phyloP scores from a whole-genome alignment of 345 rosid genomes.

The Acer saccharum region DNA sequence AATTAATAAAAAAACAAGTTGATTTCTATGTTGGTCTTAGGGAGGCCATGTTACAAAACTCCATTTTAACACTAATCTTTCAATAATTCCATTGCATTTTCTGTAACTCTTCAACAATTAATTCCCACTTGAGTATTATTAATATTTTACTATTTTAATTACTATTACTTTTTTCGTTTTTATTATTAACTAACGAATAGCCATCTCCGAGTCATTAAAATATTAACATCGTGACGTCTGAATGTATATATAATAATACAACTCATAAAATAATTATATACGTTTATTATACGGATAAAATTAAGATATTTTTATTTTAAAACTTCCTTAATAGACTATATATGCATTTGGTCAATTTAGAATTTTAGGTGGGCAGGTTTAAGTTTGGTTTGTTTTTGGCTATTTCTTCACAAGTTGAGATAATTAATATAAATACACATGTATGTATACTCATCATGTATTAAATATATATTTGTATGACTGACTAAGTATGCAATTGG shows the following conservation, averaged over 20 bases:
- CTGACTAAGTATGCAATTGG: conserved; percentile 23
- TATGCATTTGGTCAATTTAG: conserved; percentile 7
- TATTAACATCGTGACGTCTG: no score
- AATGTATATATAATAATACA: no score
- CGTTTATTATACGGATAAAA: not conserved
- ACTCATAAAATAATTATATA: no score
- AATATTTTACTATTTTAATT: not conserved
- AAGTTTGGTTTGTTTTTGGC: not conserved
- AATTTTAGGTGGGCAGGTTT: not conserved
- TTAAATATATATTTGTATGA: not conserved
- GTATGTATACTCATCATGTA: not conserved
- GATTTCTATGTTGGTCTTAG: conserved; percentile 2
- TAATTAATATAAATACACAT: not conserved
- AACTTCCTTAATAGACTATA: not conserved
- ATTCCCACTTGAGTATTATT: not conserved
- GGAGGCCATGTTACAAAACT: conserved; percentile 25
- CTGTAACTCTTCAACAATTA: no score
- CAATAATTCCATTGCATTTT: no score
- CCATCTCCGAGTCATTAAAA: no score
- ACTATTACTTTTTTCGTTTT: not conserved
- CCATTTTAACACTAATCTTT: conserved; percentile 16
- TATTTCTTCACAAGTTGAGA: not conserved
- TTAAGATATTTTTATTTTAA: not conserved
- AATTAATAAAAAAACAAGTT: conserved; percentile 18
- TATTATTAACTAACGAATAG: no score